Evolutionary conservation across 257 asterid genomes (phyloP).

Genomic region (Agastache rugosa): DNA sequence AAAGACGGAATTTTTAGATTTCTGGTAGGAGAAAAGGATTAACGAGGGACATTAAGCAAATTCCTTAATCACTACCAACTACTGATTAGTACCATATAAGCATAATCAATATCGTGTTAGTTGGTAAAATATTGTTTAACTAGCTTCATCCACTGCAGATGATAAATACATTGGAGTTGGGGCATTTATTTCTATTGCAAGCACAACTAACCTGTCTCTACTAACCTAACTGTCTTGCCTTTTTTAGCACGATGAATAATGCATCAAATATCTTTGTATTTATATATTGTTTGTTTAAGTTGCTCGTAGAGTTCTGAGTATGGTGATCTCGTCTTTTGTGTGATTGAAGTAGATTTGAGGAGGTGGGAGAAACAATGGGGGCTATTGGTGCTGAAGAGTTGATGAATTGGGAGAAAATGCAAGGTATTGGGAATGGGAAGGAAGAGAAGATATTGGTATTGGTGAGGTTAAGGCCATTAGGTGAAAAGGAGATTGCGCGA

Average conservation of each 20-base stretch:
- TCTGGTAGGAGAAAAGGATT: constrained; percentile 48
- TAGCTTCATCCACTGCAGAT: constrained; percentile 51
- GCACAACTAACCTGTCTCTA: constrained; percentile 23
- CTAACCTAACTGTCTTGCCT: constrained; percentile 34
- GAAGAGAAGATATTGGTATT: constrained; percentile 92
- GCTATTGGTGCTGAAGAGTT: constrained; percentile 82
- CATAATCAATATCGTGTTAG: constrained; percentile 38
- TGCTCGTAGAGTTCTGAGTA: constrained; percentile 20
- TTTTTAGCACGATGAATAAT: constrained; percentile 33
- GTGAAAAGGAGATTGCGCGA: constrained; percentile 79
- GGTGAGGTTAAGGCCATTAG: constrained; percentile 94
- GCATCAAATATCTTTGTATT: constrained; percentile 20
- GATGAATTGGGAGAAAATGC: constrained; percentile 81
- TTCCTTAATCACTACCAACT: constrained; percentile 69
- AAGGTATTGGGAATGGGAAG: constrained; percentile 53
- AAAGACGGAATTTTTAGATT: constrained; percentile 36
- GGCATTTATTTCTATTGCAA: constrained; percentile 35
- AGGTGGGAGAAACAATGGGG: constrained; percentile 63
- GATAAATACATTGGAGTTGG: constrained; percentile 41
- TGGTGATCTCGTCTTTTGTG: constrained; percentile 33
- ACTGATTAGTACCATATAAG: constrained; percentile 39
- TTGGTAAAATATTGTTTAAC: constrained; percentile 44
- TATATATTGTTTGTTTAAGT: constrained; percentile 30
- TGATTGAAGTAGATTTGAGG: constrained; percentile 44
- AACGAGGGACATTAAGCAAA: constrained; percentile 56